Evolutionary conservation across 2,329 filamentous ascomycete species (phyloP).

Genomic region (Hymenoscyphus fraxineus): DNA sequence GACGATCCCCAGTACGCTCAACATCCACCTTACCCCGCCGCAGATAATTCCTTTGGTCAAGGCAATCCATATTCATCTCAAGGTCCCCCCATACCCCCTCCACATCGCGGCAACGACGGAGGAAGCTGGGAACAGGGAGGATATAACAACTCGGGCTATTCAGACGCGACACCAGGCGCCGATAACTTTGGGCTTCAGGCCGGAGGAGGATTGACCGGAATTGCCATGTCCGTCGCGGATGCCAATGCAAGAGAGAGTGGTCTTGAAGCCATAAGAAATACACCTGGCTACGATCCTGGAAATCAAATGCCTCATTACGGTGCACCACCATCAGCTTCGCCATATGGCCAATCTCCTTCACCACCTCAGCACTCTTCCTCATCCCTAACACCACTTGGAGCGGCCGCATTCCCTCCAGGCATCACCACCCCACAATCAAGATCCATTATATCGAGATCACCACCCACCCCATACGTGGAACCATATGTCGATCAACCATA

Average conservation of each 20-base stretch:
- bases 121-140: constrained; percentile 27
- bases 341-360: constrained; percentile 17
- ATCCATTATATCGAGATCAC: constrained; percentile 27
- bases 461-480: constrained; percentile 25
- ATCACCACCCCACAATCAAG: constrained; percentile 29
- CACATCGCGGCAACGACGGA: constrained; percentile 31
- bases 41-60: constrained; percentile 27
- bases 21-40: constrained; percentile 14
- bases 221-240: constrained; percentile 64
- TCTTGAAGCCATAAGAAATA: constrained; percentile 53
- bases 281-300: constrained; percentile 28
- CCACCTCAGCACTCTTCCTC: constrained; percentile 25
- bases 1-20: constrained; percentile 7
- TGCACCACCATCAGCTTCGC: constrained; percentile 12
- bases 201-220: constrained; percentile 63
- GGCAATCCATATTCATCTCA: constrained; percentile 15
- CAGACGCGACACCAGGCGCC: constrained; percentile 54
- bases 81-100: constrained; percentile 31
- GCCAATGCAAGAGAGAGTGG: constrained; percentile 62
- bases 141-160: constrained; percentile 22
- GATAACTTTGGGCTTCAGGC: constrained; percentile 64
- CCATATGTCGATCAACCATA: constrained; percentile 29
- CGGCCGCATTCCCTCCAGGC: constrained; percentile 31
- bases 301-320: constrained; percentile 16
- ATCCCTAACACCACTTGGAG: constrained; percentile 31